Percentiles rank a stretch among this genome's conserved stretches.
These are phyloP conservation scores for Fibroporia radiculosa DNA, from an alignment of 768 basidiomycete genomes.

Conservation along the genomic window DNA sequence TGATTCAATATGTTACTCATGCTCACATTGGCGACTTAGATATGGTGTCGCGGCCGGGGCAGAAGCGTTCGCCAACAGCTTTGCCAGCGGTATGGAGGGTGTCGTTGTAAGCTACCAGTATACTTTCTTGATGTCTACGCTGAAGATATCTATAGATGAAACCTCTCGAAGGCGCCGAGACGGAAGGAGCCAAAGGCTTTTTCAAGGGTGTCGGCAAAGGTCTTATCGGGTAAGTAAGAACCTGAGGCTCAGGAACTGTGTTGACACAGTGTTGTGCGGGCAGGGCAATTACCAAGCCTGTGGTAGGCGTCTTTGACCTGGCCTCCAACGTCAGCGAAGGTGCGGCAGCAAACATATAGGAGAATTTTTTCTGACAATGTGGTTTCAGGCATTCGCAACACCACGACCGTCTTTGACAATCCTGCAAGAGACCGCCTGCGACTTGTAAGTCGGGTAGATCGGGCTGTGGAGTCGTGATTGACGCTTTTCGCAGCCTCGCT, in stretches of 20 bases:
- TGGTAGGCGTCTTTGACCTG: constrained; percentile 93
- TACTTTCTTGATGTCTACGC: too few species aligned
- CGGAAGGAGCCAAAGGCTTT: constrained; percentile 90
- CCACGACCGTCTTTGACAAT: constrained; percentile 95
- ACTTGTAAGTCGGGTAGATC: constrained; percentile 38
- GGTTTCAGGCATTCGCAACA: constrained; percentile 82
- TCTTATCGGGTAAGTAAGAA: constrained; percentile 66
- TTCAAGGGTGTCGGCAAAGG: constrained; percentile 98
- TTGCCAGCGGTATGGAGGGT: constrained; percentile 94
- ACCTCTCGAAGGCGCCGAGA: constrained; percentile 94
- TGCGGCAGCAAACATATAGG: constrained; percentile 18
- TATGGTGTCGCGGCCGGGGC: constrained; percentile 97
- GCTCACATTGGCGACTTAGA: constrained; percentile 40
- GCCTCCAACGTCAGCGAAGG: constrained; percentile 93
- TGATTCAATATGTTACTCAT: constrained; percentile 1
- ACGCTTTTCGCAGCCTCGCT: constrained; percentile 53
- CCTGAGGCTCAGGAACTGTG: not conserved
- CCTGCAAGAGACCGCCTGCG: constrained; percentile 83
- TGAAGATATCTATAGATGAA: constrained; percentile 56
- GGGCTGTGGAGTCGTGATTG: not conserved
- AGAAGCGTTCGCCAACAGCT: constrained; percentile 87
- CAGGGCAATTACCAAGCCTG: constrained; percentile 92
- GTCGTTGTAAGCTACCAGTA: constrained; percentile 60
- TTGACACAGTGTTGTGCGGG: not conserved
- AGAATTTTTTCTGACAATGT: constrained; percentile 1